Conservation (phyloP, 352 stramenopile species). For the Pythium periplocum region DNA sequence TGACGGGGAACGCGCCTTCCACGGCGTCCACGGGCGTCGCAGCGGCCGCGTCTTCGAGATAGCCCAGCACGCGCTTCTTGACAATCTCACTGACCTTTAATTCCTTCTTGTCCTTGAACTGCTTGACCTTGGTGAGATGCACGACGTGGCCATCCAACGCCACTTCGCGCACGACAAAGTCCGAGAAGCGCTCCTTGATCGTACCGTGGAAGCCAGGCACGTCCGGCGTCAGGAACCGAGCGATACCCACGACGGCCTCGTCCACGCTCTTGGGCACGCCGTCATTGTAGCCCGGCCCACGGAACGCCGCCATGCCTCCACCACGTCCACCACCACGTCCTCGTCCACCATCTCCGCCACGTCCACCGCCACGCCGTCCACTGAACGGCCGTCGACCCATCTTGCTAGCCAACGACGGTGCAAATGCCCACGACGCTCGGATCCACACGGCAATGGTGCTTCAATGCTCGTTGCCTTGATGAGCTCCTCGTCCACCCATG, state of each 20-base stretch:
- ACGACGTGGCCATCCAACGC: conserved; percentile 46
- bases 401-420: too few relatives aligned
- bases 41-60: conserved; percentile 37
- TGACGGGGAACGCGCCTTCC: conserved; percentile 11
- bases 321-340: conserved; percentile 16
- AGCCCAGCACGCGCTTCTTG: conserved; percentile 63
- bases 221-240: conserved; percentile 50
- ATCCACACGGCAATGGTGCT: too few relatives aligned
- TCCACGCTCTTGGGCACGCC: conserved; percentile 68
- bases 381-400: too few relatives aligned
- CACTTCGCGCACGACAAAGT: conserved; percentile 90
- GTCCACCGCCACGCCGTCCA: background rate
- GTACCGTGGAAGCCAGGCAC: conserved; percentile 76
- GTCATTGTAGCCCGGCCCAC: conserved; percentile 66
- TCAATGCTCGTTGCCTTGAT: too few relatives aligned
- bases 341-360: conserved; percentile 22
- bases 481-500: too few relatives aligned
- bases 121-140: conserved; percentile 57
- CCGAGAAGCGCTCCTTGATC: conserved; percentile 89
- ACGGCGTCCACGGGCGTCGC: conserved; percentile 3
- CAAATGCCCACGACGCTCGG: too few relatives aligned
- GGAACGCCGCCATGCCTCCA: conserved; percentile 33
- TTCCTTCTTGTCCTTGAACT: conserved; percentile 40
- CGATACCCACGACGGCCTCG: conserved; percentile 72
- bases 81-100: conserved; percentile 75